Evolutionary conservation across 2,329 filamentous ascomycete genomes (phyloP), one percentile per base, ranked within the genome.

Genomic region (Penicillium freii): DNA sequence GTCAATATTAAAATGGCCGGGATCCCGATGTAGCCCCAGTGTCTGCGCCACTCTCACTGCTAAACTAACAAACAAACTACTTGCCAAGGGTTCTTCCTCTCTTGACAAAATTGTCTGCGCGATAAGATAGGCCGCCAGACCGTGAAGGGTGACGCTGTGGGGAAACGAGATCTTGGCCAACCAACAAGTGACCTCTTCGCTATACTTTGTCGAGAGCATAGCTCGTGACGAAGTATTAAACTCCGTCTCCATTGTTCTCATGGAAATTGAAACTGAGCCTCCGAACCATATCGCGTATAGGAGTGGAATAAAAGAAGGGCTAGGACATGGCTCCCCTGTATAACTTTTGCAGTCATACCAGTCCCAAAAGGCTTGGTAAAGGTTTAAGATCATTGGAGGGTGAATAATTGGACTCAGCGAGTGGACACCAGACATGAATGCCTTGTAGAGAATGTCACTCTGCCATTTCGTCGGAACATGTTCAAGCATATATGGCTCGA

Each of bases 11-110:
- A 80, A 81, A 23, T 79, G 74, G 0, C 76, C 75, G 2, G 78
- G 78, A 56, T 82, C 80, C 25, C 78, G 75, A 65, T 80, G 78
- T 9, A 80, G 66, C 13, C 78, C 78, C 71, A 80, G 78, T 8
- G 75, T 78, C 60, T 80, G 78, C 0, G 78, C 78, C 4, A 80
- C 77, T 54, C 78, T 68, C 59, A 79, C 73, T 6, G 75, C 75
- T 15, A 81, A 68, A 33, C 77, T 78, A 56, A 81, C 75, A 47
- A 80, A 80, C 8, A 79, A 67, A 65, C 78, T 80, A 62, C 75
- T 78, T 5, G 77, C 78, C 43, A 81, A 59, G 4, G 78, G 78
- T 43, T 81, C 78, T 63, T 81, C 78, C 57, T 81, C 79, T 53
- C 77, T 76, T 2, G 77, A 73, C 21, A 79, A 67, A 25, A 80